Base-by-base conservation (phyloP, 108 stramenopile species). In the Cyclotella baltica region DNA sequence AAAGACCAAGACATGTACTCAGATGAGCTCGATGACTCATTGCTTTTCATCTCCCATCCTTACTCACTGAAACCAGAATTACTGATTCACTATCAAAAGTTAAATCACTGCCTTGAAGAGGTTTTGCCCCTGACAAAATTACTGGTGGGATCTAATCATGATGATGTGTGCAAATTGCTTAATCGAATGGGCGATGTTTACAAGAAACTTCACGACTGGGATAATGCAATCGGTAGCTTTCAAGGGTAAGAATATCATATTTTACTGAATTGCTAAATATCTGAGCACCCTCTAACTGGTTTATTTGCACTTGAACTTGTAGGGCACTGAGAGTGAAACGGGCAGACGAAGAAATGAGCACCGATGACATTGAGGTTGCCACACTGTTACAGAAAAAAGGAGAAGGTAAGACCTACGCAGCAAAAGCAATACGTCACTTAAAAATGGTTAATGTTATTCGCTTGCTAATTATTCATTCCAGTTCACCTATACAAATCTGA, bases 171-270 rank as follows among this genome's bases (percentile, higher is more conserved):
- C 29, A 55, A 56, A 4, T 59, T 79, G 36, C 59, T 83, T 4
- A 52, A 75, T 27, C 82, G 78, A 55, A 83, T 86, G 85, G 85
- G 85, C n/a, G 82, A 76, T 53, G 33, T 86, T 48, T 86, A 83
- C 67, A 67, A 46, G 40, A 67, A 65, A 36, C 68, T 83, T 57
- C 81, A 80, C 62, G 85, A 86, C 53, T 86, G 82, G 78, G 85
- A 86, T 38, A 83, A 86, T 80, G 78, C 85, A 27, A 75, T 79
- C 19, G 85, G 82, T 30, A 80, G 82, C 53, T 83, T 83, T 58
- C 82, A 86, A 68, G 85, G 82, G 82, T 78, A 37, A 67, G 77
- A 37, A 29, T 72, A 3, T 6, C n/a, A 13, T 23, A 43, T 28
- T 50, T n/a, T n/a, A n/a, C n/a, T n/a, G n/a, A n/a, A n/a, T n/a